These are phyloP conservation scores for Cercospora beticola DNA, from an alignment of 2,329 filamentous ascomycete genomes.

Conservation along the genomic window DNA sequence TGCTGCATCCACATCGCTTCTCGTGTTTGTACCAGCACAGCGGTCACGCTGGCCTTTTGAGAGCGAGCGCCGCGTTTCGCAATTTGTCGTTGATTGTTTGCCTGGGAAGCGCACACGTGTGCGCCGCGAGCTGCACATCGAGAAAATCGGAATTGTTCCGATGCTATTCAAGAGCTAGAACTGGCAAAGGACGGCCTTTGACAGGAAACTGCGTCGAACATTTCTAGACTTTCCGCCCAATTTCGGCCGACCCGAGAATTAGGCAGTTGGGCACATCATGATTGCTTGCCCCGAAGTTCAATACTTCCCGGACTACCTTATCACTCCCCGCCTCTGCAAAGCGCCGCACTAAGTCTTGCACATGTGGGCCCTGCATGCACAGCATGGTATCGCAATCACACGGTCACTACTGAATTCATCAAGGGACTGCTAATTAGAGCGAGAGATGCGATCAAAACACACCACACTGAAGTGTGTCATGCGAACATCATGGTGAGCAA, in stretches of 20 bases:
- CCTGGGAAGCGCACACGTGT: neutral
- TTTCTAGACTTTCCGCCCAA: neutral
- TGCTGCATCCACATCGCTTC: constrained; percentile 3
- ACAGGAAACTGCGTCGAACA: neutral
- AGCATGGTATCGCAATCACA: neutral
- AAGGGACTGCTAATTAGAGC: neutral
- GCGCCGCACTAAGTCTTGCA: neutral
- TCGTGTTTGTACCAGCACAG: constrained; percentile 1
- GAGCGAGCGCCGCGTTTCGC: neutral
- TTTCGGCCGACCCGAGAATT: neutral
- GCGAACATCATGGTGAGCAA: neutral
- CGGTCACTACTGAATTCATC: neutral
- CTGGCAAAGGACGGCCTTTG: neutral
- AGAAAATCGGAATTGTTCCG: neutral
- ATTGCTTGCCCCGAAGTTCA: neutral
- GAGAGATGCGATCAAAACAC: neutral
- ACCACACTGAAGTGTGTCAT: neutral
- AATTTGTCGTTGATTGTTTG: neutral
- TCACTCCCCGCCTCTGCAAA: neutral
- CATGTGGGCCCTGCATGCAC: neutral
- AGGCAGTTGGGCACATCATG: neutral
- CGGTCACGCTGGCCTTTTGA: neutral
- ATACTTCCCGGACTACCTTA: neutral
- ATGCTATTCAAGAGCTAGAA: neutral
- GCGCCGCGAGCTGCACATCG: neutral